Conservation (phyloP, 208 protist genomes). For the Leishmania guyanensis region DNA sequence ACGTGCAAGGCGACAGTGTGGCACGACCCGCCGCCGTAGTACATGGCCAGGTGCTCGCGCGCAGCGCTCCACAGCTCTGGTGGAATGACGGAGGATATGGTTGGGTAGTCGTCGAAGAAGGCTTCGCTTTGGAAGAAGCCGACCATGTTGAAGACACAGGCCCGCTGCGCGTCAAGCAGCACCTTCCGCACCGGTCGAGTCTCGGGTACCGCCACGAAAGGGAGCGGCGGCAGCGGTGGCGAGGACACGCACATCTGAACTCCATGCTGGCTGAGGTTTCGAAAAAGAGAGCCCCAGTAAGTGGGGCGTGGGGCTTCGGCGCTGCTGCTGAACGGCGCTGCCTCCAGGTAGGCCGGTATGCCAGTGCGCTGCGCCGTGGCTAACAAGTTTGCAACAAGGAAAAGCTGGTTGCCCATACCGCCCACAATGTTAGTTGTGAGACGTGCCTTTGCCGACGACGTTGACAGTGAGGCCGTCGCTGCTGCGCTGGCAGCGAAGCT, state of each 20-base stretch:
- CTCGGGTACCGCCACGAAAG: slow-evolving; percentile 61
- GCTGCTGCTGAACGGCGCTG: slow-evolving; percentile 60
- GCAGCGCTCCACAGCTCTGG: slow-evolving; percentile 30
- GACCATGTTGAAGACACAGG: slow-evolving; percentile 63
- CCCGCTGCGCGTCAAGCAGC: slow-evolving; percentile 20
- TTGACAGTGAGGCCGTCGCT: not conserved
- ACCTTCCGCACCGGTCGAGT: slow-evolving; percentile 39
- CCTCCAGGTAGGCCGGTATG: slow-evolving; percentile 47
- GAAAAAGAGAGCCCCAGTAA: slow-evolving; percentile 83
- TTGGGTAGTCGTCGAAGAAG: slow-evolving; percentile 65
- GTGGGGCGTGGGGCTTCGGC: slow-evolving; percentile 68
- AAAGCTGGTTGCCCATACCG: slow-evolving; percentile 87
- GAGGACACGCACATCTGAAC: slow-evolving; percentile 23
- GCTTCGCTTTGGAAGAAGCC: slow-evolving; percentile 86
- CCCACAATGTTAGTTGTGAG: slow-evolving; percentile 86
- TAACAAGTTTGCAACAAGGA: slow-evolving; percentile 80
- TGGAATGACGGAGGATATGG: slow-evolving; percentile 45
- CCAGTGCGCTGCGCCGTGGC: slow-evolving; percentile 58
- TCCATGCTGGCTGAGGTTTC: slow-evolving; percentile 33
- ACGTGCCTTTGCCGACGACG: not conserved
- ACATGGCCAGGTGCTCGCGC: slow-evolving; percentile 26
- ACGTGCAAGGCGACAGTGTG: slow-evolving; percentile 74
- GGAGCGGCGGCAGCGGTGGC: not conserved
- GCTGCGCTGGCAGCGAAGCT: not conserved
- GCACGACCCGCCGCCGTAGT: slow-evolving; percentile 37